Conservation (phyloP, 2,329 filamentous ascomycete genomes). For the Fusarium hostae region DNA sequence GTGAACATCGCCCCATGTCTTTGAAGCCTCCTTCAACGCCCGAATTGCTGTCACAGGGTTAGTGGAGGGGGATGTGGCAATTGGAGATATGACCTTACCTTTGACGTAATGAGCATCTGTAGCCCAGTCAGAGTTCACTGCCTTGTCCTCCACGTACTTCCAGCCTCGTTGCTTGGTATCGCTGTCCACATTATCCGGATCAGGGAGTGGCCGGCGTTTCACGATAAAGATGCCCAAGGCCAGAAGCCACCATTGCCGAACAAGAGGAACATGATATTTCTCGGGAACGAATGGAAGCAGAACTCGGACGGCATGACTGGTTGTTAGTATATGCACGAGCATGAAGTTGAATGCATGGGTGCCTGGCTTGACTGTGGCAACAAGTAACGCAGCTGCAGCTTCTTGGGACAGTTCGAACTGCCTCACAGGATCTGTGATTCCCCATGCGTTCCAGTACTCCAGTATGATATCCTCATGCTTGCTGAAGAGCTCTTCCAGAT, state of each 20-base stretch:
- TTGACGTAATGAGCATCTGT: slow-evolving; percentile 89
- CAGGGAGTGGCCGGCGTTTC: slow-evolving; percentile 77
- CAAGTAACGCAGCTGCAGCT: slow-evolving; percentile 68
- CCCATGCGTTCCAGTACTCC: slow-evolving; percentile 93
- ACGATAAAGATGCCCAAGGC: slow-evolving; percentile 81
- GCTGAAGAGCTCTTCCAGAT: slow-evolving; percentile 75
- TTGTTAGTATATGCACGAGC: slow-evolving; percentile 82
- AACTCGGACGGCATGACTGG: slow-evolving; percentile 88
- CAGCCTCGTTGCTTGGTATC: slow-evolving; percentile 76
- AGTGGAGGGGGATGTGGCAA: not conserved
- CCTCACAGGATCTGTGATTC: slow-evolving; percentile 72
- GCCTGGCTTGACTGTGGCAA: slow-evolving; percentile 67
- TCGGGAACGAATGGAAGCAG: slow-evolving; percentile 81
- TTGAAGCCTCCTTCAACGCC: slow-evolving; percentile 77
- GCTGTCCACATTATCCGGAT: slow-evolving; percentile 68
- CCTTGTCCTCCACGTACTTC: slow-evolving; percentile 79
- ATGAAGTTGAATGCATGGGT: slow-evolving; percentile 83
- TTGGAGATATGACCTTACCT: slow-evolving; percentile 57
- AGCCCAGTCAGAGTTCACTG: slow-evolving; percentile 73
- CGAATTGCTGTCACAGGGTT: slow-evolving; percentile 66
- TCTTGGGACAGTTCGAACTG: slow-evolving; percentile 80
- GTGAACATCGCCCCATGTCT: slow-evolving; percentile 78
- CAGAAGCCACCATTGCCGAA: slow-evolving; percentile 92
- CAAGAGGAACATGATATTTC: slow-evolving; percentile 76
- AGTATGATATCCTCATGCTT: slow-evolving; percentile 76